Percentiles rank a stretch among this genome's conserved stretches.
phyloP scores from a whole-genome alignment of 176 grass and related monocot genomes.

The Carex myosuroides region DNA sequence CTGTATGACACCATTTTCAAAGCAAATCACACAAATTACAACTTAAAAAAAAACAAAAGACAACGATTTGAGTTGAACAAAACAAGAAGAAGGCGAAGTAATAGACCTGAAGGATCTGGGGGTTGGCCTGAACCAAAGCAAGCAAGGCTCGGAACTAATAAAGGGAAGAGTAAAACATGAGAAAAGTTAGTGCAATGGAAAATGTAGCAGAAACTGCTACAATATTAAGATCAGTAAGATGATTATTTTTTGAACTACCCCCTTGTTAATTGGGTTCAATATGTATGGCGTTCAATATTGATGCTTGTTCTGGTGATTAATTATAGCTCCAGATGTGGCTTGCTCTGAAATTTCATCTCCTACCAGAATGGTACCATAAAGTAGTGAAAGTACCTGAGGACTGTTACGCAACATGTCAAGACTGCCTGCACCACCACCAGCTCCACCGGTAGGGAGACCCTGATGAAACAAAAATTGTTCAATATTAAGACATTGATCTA shows the following conservation, averaged over 20 bases:
- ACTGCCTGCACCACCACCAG: slow-evolving; percentile 31
- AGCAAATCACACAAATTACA: slow-evolving; percentile 7
- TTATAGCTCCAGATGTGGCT: neutral
- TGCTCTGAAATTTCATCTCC: neutral
- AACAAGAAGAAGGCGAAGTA: neutral
- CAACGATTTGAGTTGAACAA: neutral
- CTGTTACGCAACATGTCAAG: slow-evolving; percentile 77
- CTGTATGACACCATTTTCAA: slow-evolving; percentile 25
- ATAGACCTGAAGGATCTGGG: slow-evolving; percentile 82
- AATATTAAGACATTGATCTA: slow-evolving; percentile 6
- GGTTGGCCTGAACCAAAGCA: slow-evolving; percentile 78
- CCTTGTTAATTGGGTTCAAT: neutral
- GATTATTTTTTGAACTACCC: neutral
- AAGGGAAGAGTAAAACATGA: slow-evolving; percentile 8
- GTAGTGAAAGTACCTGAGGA: slow-evolving; percentile 51
- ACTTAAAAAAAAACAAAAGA: slow-evolving; percentile 4
- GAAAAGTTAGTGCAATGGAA: neutral
- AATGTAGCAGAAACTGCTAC: neutral
- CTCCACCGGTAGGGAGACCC: slow-evolving; percentile 53
- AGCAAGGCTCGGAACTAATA: slow-evolving; percentile 75
- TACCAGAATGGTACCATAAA: neutral
- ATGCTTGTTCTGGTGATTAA: neutral
- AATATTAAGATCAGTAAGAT: neutral
- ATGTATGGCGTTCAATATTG: neutral
- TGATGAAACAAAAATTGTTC: slow-evolving; percentile 13